A percentile compares a stretch with the other conserved stretches of the same genome.
Evolutionary conservation across 2,329 filamentous ascomycete species (phyloP).

Genomic region (Chaetomium sp.): DNA sequence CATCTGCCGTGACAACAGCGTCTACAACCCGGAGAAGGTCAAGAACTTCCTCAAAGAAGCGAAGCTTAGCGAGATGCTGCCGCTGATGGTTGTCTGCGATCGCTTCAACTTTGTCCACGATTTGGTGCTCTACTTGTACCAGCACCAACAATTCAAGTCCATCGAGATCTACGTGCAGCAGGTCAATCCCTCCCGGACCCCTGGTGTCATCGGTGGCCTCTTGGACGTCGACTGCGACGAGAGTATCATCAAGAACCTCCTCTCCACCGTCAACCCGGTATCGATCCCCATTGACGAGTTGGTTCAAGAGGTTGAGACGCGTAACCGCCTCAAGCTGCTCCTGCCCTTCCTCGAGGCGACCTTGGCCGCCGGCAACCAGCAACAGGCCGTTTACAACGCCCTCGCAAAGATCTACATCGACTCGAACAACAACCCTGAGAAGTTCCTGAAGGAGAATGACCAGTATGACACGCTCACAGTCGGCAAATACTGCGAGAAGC

Average conservation of each 20-base stretch:
- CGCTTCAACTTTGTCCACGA: constrained; percentile 99
- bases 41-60: constrained; percentile 99
- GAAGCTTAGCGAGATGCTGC: constrained; percentile 85
- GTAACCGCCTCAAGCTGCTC: constrained; percentile 93
- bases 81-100: constrained; percentile 97
- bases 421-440: constrained; percentile 96
- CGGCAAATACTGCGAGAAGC: constrained; percentile 98
- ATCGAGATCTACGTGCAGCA: constrained; percentile 98
- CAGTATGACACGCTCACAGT: constrained; percentile 90
- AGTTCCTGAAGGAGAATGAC: constrained; percentile 96
- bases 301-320: constrained; percentile 89
- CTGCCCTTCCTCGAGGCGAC: constrained; percentile 95
- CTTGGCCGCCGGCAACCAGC: constrained; percentile 84
- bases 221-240: constrained; percentile 98
- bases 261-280: constrained; percentile 79
- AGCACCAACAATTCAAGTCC: constrained; percentile 98
- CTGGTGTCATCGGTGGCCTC: constrained; percentile 88
- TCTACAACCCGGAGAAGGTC: constrained; percentile 90
- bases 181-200: constrained; percentile 88
- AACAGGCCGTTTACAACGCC: constrained; percentile 96
- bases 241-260: constrained; percentile 88
- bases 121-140: constrained; percentile 92
- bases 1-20: constrained; percentile 90
- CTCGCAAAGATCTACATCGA: constrained; percentile 99
- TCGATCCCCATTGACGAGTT: constrained; percentile 93